phyloP scores from a whole-genome alignment of 169 alveolate species.

The Eimeria maxima region DNA sequence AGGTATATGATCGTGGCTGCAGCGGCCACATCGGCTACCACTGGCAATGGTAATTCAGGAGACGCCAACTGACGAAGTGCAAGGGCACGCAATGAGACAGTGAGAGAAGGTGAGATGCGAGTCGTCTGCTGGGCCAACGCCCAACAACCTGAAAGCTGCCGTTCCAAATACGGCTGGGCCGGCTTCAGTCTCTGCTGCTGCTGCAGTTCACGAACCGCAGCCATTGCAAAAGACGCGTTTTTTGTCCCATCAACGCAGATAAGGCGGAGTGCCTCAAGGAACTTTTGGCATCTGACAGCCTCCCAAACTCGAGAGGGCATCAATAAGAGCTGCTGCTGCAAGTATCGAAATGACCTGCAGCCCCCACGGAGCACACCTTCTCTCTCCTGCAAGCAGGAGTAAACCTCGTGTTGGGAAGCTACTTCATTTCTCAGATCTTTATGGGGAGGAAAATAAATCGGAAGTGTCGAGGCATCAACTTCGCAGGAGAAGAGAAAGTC shows the following conservation, averaged over 20 bases:
- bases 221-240: constrained; percentile 24
- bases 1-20: constrained; percentile 65
- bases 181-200: constrained; percentile 13
- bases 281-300: constrained; percentile 47
- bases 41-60: constrained; percentile 10
- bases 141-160: constrained; percentile 55
- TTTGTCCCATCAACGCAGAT: constrained; percentile 1
- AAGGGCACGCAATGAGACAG: constrained; percentile 39
- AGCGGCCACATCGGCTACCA: constrained; percentile 59
- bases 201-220: constrained; percentile 26
- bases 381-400: neutral
- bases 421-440: neutral
- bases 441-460: too few relatives aligned
- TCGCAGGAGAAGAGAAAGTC: constrained; percentile 44
- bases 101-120: neutral
- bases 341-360: neutral
- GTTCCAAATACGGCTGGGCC: neutral
- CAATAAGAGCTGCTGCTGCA: constrained; percentile 60
- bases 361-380: neutral
- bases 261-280: constrained; percentile 59
- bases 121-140: constrained; percentile 52
- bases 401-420: neutral
- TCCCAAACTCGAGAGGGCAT: constrained; percentile 68
- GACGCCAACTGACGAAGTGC: constrained; percentile 63
- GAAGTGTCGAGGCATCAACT: neutral